A percentile compares a stretch with the other conserved stretches of the same genome.
Evolutionary conservation across 352 stramenopile genomes (phyloP).

Genomic region (Globisporangium orthogonon): DNA sequence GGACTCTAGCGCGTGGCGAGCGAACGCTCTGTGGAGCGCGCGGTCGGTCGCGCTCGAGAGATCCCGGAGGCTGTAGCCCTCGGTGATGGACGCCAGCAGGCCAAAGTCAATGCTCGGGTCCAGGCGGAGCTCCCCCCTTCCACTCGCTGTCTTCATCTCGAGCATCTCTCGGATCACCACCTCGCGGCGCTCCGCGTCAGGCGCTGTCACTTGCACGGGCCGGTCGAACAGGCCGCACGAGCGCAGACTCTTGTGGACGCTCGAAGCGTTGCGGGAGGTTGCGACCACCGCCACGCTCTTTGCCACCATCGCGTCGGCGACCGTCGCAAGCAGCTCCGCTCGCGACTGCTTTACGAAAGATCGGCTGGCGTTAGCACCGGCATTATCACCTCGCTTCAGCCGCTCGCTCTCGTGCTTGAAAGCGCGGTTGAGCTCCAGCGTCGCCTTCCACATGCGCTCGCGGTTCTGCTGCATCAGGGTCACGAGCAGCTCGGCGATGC

Average conservation of each 20-base stretch:
- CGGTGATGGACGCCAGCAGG: slow-evolving; percentile 53
- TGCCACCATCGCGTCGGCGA: slow-evolving; percentile 48
- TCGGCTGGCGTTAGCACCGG: background rate
- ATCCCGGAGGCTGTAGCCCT: slow-evolving; percentile 80
- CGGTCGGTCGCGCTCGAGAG: slow-evolving; percentile 62
- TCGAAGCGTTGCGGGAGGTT: slow-evolving; percentile 47
- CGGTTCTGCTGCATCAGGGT: slow-evolving; percentile 44
- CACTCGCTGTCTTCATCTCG: slow-evolving; percentile 27
- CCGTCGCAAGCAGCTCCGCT: slow-evolving; percentile 33
- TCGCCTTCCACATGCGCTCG: slow-evolving; percentile 55
- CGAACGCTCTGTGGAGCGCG: slow-evolving; percentile 57
- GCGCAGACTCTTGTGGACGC: slow-evolving; percentile 58
- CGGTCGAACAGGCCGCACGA: slow-evolving; percentile 66
- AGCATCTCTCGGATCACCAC: slow-evolving; percentile 57
- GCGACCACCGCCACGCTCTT: slow-evolving; percentile 71
- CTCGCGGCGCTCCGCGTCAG: slow-evolving; percentile 60
- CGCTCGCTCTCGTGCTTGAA: slow-evolving; percentile 32
- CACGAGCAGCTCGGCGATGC: slow-evolving; percentile 75
- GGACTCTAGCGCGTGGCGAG: slow-evolving; percentile 21
- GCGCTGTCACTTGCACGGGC: slow-evolving; percentile 45
- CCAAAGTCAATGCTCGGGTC: slow-evolving; percentile 61
- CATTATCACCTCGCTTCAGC: slow-evolving; percentile 16
- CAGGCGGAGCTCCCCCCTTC: slow-evolving; percentile 16
- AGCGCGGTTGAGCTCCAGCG: slow-evolving; percentile 46
- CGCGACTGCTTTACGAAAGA: slow-evolving; percentile 12